Evolutionary conservation across 306 rosid species (phyloP), one percentile per base, ranked within the genome.

Genomic region (Acacia acuminata): DNA sequence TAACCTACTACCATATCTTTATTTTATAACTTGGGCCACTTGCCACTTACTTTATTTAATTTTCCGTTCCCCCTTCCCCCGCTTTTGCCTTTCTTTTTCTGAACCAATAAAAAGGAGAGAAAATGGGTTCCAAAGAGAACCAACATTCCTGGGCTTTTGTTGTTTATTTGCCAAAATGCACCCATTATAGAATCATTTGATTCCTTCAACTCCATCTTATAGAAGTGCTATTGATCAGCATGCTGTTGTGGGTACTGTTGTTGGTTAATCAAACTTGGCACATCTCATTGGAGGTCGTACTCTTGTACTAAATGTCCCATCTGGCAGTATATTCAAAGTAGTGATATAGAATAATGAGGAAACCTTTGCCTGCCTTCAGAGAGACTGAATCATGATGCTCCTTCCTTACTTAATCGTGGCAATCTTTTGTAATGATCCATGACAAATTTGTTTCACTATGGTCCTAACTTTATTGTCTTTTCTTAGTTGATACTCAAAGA

Each of bases 161-260:
- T 24, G 17, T 65, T 74, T 42, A 45, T 65, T 65, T 70, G 66
- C 19, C 67, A 50, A 19, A 74, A 24, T 75, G 69, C 44, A 68
- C 66, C 14, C 58, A 73, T 11, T 17, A 7, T 66, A 15, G 48
- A 38, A 73, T 48, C 17, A 22, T 45, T 14, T 16, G 25, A 58
- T 76, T 61, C 58, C 78, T 64, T 61, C 58, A 38, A 20, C 53
- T 61, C 50, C 64, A 67, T 79, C 76, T 60, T 71, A 66, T 65
- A 42, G 19, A 67, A 30, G 47, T 63, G 67, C 40, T 34, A 53
- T 73, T 48, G 65, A 47, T 81, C 75, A 25, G 10, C 22, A 34
- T 69, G 63, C 30, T 81, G 14, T 45, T 66, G 48, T 66, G 50
- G 69, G 47, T 65, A 48, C 16, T 38, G n/a, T 32, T 65, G 36